Evolutionary conservation across 2,329 filamentous ascomycete genomes (phyloP), one percentile per base, ranked within the genome.

Genomic region (Claviceps arundinis): DNA sequence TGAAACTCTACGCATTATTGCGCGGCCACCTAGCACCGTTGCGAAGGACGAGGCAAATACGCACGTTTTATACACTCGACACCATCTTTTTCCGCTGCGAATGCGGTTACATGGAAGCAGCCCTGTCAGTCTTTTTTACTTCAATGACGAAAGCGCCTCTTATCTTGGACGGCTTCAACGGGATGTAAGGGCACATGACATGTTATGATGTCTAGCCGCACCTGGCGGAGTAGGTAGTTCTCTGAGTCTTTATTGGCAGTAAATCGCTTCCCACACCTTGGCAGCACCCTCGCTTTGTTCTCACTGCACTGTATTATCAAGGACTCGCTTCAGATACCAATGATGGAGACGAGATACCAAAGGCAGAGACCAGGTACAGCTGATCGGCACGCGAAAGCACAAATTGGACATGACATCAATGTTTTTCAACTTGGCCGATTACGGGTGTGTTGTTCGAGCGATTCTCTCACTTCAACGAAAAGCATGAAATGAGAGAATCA

Each of bases 191-290:
- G 49, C 34, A 45, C 26, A n/a, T 43, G 38, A 43, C 46, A 48
- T 19, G n/a, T 43, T 34, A 26, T 34, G 5, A 26, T 48, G 38
- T 14, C 37, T 48, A 40, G 16, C 40, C 17, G 19, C 46, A 48
- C 50, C 50, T 52, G 50, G 46, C 14, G 47, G 30, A 19, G 14
- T 19, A 9, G 19, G 19, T 40, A 52, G 26, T 52, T 52, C 50
- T 52, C 46, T 52, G 22, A 1, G 37, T n/a, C 45, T 38, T 30
- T 38, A 52, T 52, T 52, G 50, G 50, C 45, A 40, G 50, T 52
- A 38, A 52, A 52, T 52, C 6, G 46, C 37, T 24, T 13, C n/a
- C 26, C 37, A 9, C 16, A 48, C 26, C 50, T 52, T 52, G 50
- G 45, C 50, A 41, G 43, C 14, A 13, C 50, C 13, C 14, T 14